phyloP scores from a whole-genome alignment of 2,329 filamentous ascomycete genomes.

The Xenosphaeropsis pyriputrescens region DNA sequence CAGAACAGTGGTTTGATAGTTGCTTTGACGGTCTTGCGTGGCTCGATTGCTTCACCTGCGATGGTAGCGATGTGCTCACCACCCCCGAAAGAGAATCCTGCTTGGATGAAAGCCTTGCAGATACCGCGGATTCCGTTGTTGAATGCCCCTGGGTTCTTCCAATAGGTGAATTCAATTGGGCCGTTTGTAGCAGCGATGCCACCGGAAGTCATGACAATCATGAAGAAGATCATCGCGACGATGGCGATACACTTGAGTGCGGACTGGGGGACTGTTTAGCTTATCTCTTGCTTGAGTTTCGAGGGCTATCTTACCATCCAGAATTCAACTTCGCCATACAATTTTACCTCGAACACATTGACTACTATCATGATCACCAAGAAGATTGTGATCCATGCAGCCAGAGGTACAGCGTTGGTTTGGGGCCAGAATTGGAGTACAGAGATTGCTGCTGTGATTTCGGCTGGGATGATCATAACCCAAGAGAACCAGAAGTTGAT shows the following conservation, averaged over 20 bases:
- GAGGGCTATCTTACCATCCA: constrained; percentile 44
- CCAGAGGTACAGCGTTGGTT: constrained; percentile 45
- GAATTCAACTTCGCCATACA: constrained; percentile 40
- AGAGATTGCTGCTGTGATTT: constrained; percentile 35
- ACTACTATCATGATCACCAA: constrained; percentile 31
- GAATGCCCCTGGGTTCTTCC: not conserved
- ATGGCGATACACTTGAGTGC: constrained; percentile 26
- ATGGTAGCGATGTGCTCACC: constrained; percentile 36
- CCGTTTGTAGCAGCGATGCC: constrained; percentile 38
- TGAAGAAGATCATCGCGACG: constrained; percentile 34
- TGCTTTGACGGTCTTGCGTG: constrained; percentile 34
- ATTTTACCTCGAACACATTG: constrained; percentile 36
- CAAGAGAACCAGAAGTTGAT: constrained; percentile 34
- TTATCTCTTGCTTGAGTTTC: constrained; percentile 23
- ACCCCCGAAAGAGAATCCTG: constrained; percentile 38
- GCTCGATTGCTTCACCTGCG: constrained; percentile 34
- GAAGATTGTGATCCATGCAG: constrained; percentile 35
- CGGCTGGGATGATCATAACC: constrained; percentile 32
- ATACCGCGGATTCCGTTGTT: constrained; percentile 33
- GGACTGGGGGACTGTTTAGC: constrained; percentile 21
- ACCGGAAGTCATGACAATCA: constrained; percentile 26
- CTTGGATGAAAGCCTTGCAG: constrained; percentile 56
- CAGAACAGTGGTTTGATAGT: constrained; percentile 48
- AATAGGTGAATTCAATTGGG: not conserved
- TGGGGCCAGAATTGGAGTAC: constrained; percentile 32